Conservation (phyloP, 306 rosid genomes). For the Sphenostylis stenocarpa region DNA sequence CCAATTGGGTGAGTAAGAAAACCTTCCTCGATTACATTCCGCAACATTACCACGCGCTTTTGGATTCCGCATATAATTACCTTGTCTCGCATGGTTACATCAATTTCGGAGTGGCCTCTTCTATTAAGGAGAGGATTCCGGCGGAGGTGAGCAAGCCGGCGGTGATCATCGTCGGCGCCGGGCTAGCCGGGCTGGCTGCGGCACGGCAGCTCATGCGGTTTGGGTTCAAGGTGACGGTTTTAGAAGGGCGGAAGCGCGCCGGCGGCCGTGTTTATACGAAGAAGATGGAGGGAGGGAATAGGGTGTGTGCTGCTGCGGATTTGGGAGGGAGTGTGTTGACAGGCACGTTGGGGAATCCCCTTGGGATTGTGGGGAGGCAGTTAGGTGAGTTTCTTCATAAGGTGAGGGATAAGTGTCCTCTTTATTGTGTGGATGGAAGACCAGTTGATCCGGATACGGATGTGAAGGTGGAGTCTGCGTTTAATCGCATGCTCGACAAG, state of each 20-base stretch:
- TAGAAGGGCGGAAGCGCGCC: conserved; percentile 88
- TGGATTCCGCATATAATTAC: conserved; percentile 75
- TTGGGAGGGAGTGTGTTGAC: conserved; percentile 99
- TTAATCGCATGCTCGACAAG: conserved; percentile 80
- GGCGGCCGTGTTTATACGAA: conserved; percentile 90
- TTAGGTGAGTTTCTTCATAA: conserved; percentile 80
- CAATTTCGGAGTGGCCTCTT: conserved; percentile 74
- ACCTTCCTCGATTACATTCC: conserved; percentile 67
- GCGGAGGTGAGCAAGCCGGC: conserved; percentile 53
- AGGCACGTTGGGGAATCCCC: conserved; percentile 89
- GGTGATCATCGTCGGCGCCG: conserved; percentile 79
- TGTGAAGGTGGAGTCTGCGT: conserved; percentile 83
- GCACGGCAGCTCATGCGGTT: conserved; percentile 85
- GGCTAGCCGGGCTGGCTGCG: conserved; percentile 91
- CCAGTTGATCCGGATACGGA: conserved; percentile 83
- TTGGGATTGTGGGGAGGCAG: conserved; percentile 85
- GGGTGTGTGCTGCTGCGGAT: conserved; percentile 85
- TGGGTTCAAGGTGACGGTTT: conserved; percentile 81
- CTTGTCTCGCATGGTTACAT: conserved; percentile 76
- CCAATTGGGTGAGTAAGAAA: conserved; percentile 74
- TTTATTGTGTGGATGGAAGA: conserved; percentile 75
- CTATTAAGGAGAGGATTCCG: conserved; percentile 64
- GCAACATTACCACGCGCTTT: conserved; percentile 57
- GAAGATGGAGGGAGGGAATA: conserved; percentile 94
- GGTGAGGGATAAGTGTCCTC: conserved; percentile 89